Percentiles rank a stretch among this genome's conserved stretches.
Conservation (phyloP, 176 grass and related monocot genomes). For the Chloris gayana region DNA sequence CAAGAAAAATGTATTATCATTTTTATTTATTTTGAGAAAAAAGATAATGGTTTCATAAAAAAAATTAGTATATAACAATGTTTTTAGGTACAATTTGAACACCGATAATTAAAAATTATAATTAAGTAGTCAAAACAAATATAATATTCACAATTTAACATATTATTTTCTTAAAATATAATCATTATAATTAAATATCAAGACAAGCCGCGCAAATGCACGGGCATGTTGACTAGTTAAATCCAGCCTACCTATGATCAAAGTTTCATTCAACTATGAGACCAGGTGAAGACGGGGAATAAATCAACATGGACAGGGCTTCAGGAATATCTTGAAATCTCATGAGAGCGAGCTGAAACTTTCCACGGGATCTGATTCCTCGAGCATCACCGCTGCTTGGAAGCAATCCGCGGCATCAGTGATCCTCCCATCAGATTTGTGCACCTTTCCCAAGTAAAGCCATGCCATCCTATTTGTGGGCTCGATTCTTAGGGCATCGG, state of each 20-base stretch:
- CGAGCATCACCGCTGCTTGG: conserved; percentile 78
- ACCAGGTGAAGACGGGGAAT: background rate
- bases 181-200: too few species aligned
- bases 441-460: conserved; percentile 80
- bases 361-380: conserved; percentile 91
- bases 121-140: too few species aligned
- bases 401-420: conserved; percentile 87
- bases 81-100: too few species aligned
- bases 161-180: too few species aligned
- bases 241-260: background rate
- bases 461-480: conserved; percentile 81
- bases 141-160: too few species aligned
- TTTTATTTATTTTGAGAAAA: too few species aligned
- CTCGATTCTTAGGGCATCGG: conserved; percentile 72
- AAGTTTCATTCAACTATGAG: background rate
- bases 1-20: too few species aligned
- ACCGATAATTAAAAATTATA: too few species aligned
- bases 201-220: too few species aligned
- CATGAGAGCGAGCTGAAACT: conserved; percentile 63
- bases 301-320: background rate
- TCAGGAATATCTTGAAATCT: conserved; percentile 1
- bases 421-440: conserved; percentile 65
- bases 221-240: too few species aligned
- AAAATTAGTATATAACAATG: too few species aligned
- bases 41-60: too few species aligned